These are phyloP conservation scores for Verticillium klebahnii DNA, from an alignment of 2,329 filamentous ascomycete species.

Conservation along the genomic window DNA sequence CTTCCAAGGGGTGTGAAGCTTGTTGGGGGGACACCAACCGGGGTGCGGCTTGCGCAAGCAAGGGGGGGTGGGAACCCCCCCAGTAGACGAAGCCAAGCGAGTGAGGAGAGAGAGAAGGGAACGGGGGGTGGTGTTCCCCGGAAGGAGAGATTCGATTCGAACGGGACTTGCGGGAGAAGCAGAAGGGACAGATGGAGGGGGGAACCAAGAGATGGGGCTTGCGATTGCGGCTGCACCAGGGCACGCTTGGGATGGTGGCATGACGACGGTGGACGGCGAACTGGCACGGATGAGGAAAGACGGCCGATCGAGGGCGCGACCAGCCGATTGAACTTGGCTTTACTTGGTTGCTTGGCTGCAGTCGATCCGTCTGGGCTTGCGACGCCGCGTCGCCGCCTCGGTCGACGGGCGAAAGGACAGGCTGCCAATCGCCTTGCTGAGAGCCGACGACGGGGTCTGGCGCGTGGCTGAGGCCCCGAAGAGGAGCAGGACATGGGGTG, in stretches of 20 bases:
- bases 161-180: neutral
- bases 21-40: neutral
- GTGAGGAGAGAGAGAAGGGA: neutral
- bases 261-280: neutral
- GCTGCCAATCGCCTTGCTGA: neutral
- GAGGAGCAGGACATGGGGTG: neutral
- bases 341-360: neutral
- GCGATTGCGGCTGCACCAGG: neutral
- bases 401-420: neutral
- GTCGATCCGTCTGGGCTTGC: neutral
- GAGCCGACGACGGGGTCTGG: neutral
- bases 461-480: neutral
- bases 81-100: neutral
- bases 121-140: constrained; percentile 1
- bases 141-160: neutral
- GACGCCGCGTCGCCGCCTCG: neutral
- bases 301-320: neutral
- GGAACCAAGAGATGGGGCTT: neutral
- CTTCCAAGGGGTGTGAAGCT: neutral
- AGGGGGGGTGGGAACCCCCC: neutral
- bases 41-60: neutral
- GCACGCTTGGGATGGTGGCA: neutral
- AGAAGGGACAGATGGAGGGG: neutral
- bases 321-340: neutral
- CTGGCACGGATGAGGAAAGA: neutral